Evolutionary conservation across 176 grass and related monocot species (phyloP).

Genomic region (Oryza glaberrima): DNA sequence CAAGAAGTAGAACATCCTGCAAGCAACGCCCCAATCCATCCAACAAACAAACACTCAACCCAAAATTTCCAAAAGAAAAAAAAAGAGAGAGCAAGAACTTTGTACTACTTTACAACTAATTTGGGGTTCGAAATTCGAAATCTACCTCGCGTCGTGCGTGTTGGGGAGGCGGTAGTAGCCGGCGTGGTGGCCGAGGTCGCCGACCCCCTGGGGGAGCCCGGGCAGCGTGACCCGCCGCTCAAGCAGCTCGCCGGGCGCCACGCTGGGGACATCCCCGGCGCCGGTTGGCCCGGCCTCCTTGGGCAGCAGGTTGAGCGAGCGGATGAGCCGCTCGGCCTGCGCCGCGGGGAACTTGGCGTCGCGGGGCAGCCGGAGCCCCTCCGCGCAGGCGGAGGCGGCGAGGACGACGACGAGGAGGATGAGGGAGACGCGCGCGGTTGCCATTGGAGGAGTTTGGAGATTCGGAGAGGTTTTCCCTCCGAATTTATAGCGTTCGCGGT

Average conservation of each 20-base stretch:
- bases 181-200: conserved; percentile 86
- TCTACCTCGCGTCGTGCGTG: conserved; percentile 77
- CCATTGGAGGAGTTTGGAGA: neutral
- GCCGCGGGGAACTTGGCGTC: conserved; percentile 57
- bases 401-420: neutral
- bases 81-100: neutral
- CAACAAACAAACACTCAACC: neutral
- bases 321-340: conserved; percentile 75
- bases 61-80: neutral
- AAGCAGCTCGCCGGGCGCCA: conserved; percentile 54
- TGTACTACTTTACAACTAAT: neutral
- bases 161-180: conserved; percentile 91
- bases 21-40: neutral
- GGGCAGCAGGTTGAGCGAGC: conserved; percentile 85
- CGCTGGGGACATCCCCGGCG: neutral
- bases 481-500: conserved; percentile 34
- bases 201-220: conserved; percentile 38
- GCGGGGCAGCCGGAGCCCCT: conserved; percentile 36
- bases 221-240: conserved; percentile 65
- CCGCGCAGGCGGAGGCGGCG: neutral
- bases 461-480: conserved; percentile 29
- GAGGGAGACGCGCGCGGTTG: conserved; percentile 1
- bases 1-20: conserved; percentile 99
- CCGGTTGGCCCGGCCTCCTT: conserved; percentile 29
- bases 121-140: neutral